phyloP scores from a whole-genome alignment of 148 eudicot species.

The Mesembryanthemum crystallinum region DNA sequence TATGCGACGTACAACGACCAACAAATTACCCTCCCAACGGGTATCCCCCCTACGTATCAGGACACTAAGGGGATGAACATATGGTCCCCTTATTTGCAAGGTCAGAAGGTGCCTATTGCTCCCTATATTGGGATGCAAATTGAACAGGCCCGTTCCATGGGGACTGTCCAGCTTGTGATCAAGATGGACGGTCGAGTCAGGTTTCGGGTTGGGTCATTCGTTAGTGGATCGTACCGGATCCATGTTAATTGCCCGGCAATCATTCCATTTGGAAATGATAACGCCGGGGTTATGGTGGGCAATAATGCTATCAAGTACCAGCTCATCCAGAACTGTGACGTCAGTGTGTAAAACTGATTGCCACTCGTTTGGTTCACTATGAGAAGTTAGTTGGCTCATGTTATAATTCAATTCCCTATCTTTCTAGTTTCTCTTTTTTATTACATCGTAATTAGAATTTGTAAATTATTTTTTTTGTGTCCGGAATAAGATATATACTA shows the following conservation, averaged over 20 bases:
- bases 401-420: too few relatives aligned
- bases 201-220: constrained; percentile 48
- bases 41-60: constrained; percentile 58
- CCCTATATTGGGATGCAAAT: constrained; percentile 57
- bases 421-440: too few relatives aligned
- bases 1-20: constrained; percentile 58
- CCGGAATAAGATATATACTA: neutral
- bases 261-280: constrained; percentile 47
- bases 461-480: neutral
- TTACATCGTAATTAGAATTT: neutral
- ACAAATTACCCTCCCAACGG: constrained; percentile 61
- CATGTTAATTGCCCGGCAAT: constrained; percentile 57
- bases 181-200: constrained; percentile 66
- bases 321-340: constrained; percentile 49
- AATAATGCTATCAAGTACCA: constrained; percentile 60
- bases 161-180: constrained; percentile 39
- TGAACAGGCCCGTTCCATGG: constrained; percentile 41
- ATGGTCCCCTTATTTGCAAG: constrained; percentile 74
- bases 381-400: too few relatives aligned
- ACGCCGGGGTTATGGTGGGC: constrained; percentile 33
- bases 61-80: constrained; percentile 44
- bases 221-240: constrained; percentile 43
- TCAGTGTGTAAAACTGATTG: constrained; percentile 38
- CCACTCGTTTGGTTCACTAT: too few relatives aligned
- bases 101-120: constrained; percentile 61